phyloP scores from a whole-genome alignment of 176 grass and related monocot species.

The barley (Hordeum vulgare) region DNA sequence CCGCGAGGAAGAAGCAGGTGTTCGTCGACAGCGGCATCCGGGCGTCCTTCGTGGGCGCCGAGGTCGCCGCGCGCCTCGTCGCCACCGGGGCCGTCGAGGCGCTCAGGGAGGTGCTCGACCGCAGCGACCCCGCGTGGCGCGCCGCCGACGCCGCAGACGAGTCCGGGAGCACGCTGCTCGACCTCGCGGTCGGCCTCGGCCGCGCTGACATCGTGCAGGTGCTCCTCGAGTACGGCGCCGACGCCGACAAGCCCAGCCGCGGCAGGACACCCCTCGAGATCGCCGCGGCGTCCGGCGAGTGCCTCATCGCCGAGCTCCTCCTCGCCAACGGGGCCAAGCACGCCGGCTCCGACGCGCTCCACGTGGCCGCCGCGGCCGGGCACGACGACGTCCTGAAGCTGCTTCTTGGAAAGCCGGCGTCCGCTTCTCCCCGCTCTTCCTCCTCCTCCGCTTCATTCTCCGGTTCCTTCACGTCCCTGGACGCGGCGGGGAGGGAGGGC shows the following conservation, averaged over 20 bases:
- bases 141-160: constrained; percentile 37
- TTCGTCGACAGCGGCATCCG: constrained; percentile 65
- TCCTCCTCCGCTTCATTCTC: constrained; percentile 17
- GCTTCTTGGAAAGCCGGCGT: constrained; percentile 37
- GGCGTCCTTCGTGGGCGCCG: constrained; percentile 49
- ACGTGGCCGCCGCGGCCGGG: constrained; percentile 44
- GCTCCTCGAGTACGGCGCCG: constrained; percentile 63
- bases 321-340: constrained; percentile 44
- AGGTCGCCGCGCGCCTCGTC: constrained; percentile 36
- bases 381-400: constrained; percentile 46
- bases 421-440: constrained; percentile 4
- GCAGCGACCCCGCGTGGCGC: constrained; percentile 58
- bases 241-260: constrained; percentile 49
- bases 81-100: constrained; percentile 41
- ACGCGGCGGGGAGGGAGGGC: constrained; percentile 47
- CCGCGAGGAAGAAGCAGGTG: constrained; percentile 66
- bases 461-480: constrained; percentile 13
- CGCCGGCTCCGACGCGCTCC: constrained; percentile 43
- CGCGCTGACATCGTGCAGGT: constrained; percentile 71
- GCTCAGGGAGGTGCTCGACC: constrained; percentile 55
- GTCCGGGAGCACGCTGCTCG: constrained; percentile 48
- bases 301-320: constrained; percentile 60
- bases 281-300: constrained; percentile 40
- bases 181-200: constrained; percentile 45
- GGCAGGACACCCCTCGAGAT: constrained; percentile 50